Evolutionary conservation across 2,329 filamentous ascomycete genomes (phyloP).

Genomic region (Pseudophaeomoniella oleicola): DNA sequence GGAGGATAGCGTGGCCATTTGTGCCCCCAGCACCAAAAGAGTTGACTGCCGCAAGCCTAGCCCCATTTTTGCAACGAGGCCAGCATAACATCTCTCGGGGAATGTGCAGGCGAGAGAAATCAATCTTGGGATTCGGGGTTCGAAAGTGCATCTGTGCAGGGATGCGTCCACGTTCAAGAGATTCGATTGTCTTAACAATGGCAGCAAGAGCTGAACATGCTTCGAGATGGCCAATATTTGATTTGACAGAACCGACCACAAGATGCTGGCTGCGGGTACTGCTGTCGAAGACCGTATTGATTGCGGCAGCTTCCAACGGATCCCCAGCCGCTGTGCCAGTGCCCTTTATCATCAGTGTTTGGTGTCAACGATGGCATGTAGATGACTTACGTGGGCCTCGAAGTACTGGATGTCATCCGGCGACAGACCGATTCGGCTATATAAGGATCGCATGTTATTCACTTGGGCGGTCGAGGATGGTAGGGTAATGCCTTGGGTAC

Average conservation of each 20-base stretch:
- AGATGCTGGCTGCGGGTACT: neutral
- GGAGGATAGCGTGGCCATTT: neutral
- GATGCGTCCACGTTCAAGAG: slow-evolving; percentile 4
- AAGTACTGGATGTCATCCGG: slow-evolving; percentile 8
- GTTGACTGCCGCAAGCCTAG: neutral
- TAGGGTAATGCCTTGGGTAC: slow-evolving; percentile 1
- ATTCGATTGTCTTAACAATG: slow-evolving; percentile 5
- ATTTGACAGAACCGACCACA: neutral
- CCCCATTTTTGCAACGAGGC: neutral
- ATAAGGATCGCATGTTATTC: neutral
- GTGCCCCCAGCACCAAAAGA: slow-evolving; percentile 1
- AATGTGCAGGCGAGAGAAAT: neutral
- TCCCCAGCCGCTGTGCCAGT: slow-evolving; percentile 23
- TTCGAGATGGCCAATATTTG: slow-evolving; percentile 4
- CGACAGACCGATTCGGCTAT: neutral
- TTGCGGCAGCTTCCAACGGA: slow-evolving; percentile 12
- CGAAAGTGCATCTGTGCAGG: slow-evolving; percentile 1
- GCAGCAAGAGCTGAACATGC: slow-evolving; percentile 2
- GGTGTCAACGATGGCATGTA: too few species aligned
- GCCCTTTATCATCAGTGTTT: too few species aligned
- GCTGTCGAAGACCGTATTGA: slow-evolving; percentile 13
- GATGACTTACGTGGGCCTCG: slow-evolving; percentile 11
- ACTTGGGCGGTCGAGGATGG: slow-evolving; percentile 1
- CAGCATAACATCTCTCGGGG: neutral
- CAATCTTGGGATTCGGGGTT: neutral